Conservation (phyloP, 352 stramenopile genomes). For the Poterioochromonas sp. region DNA sequence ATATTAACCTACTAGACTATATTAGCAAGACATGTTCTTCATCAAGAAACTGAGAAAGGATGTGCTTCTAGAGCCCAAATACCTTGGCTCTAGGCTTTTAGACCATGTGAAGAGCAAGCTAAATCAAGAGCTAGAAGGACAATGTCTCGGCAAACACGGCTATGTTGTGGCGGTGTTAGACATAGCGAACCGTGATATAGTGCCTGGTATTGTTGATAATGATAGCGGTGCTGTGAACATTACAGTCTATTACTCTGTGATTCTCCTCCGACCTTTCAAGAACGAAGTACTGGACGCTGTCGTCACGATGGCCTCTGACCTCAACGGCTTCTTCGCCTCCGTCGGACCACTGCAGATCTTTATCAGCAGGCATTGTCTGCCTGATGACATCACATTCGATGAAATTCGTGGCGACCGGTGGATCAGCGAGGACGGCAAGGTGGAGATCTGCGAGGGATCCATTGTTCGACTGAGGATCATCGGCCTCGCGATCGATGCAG, state of each 20-base stretch:
- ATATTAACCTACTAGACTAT: no score
- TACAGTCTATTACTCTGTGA: background rate
- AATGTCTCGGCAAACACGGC: constrained; percentile 27
- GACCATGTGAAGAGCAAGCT: background rate
- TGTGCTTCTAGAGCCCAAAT: background rate
- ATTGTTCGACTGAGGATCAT: constrained; percentile 20
- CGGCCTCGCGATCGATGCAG: background rate
- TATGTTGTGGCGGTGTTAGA: constrained; percentile 21
- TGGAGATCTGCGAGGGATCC: constrained; percentile 18
- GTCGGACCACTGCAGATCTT: constrained; percentile 21
- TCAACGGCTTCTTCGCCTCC: constrained; percentile 23
- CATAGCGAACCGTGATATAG: constrained; percentile 16
- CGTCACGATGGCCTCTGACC: background rate
- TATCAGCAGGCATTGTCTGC: constrained; percentile 1
- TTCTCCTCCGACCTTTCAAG: constrained; percentile 12
- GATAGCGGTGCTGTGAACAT: constrained; percentile 6
- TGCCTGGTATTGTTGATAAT: constrained; percentile 18
- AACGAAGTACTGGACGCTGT: constrained; percentile 27
- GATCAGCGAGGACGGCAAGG: background rate
- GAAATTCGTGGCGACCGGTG: background rate
- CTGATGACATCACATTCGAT: constrained; percentile 22
- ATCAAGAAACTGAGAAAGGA: constrained; percentile 25
- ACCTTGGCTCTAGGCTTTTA: background rate
- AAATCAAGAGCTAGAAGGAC: background rate
- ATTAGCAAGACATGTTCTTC: no score